These are phyloP conservation scores for Sungouiella blattae DNA, from an alignment of 805 yeast species.

Conservation along the genomic window DNA sequence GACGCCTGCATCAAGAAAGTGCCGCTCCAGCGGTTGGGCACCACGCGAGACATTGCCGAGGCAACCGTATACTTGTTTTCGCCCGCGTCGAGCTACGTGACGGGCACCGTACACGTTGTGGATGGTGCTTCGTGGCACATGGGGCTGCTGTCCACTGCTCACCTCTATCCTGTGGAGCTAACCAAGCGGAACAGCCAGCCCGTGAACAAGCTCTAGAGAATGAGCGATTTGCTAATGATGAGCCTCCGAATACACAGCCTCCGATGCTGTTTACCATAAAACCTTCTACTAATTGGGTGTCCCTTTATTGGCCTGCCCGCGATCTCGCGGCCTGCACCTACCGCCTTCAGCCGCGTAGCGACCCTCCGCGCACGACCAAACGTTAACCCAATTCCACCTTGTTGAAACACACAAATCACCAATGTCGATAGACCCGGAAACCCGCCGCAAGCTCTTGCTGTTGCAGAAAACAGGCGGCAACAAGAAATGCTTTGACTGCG, in stretches of 20 bases:
- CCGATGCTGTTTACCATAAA: too few species aligned
- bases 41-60: conserved; percentile 77
- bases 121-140: conserved; percentile 93
- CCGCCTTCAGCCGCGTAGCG: neutral
- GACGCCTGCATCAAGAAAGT: conserved; percentile 34
- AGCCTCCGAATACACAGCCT: too few species aligned
- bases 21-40: conserved; percentile 68
- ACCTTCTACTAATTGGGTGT: too few species aligned
- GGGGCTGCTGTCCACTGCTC: conserved; percentile 12
- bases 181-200: conserved; percentile 15
- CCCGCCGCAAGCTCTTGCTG: conserved; percentile 70
- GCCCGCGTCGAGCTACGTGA: conserved; percentile 72
- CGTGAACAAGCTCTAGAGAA: conserved; percentile 11
- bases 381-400: too few species aligned
- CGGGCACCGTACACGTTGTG: conserved; percentile 76
- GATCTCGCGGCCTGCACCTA: neutral
- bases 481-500: conserved; percentile 90
- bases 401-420: too few species aligned
- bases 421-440: conserved; percentile 89
- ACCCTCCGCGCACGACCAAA: conserved; percentile 1
- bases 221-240: too few species aligned
- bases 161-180: conserved; percentile 31
- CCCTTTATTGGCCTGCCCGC: too few species aligned
- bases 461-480: conserved; percentile 80
- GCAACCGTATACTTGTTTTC: conserved; percentile 82